Conservation (phyloP, 2,329 filamentous ascomycete species). For the Cladophialophora immunda region DNA sequence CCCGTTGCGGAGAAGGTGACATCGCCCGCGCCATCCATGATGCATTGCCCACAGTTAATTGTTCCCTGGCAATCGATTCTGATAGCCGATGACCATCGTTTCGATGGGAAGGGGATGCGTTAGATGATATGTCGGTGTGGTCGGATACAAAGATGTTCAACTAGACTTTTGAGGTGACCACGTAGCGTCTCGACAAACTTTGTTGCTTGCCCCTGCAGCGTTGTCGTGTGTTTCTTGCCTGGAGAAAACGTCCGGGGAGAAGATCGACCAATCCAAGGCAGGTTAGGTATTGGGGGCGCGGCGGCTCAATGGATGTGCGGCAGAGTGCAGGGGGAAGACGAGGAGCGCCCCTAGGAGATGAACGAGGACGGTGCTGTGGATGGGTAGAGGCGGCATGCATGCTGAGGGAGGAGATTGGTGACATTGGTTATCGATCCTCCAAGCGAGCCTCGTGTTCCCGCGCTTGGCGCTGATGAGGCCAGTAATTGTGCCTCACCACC, state of each 20-base stretch:
- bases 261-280: not conserved
- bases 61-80: not conserved
- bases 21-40: not conserved
- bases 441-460: too few species aligned
- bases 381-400: too few species aligned
- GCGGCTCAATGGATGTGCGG: not conserved
- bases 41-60: not conserved
- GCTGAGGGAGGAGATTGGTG: too few species aligned
- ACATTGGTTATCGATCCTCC: too few species aligned
- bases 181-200: slow-evolving; percentile 1
- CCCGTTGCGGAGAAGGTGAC: not conserved
- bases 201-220: not conserved
- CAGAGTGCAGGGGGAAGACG: not conserved
- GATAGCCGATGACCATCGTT: not conserved
- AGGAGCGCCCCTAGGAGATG: not conserved
- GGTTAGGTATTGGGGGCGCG: not conserved
- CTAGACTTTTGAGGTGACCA: not conserved
- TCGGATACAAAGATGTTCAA: not conserved
- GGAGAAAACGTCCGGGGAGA: not conserved
- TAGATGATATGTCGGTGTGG: not conserved
- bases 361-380: not conserved
- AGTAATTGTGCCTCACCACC: too few species aligned
- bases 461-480: too few species aligned
- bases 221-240: not conserved
- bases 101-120: not conserved